Evolutionary conservation across 352 stramenopile genomes (phyloP), one percentile per base, ranked within the genome.

Genomic region (Pythium aristosporum): DNA sequence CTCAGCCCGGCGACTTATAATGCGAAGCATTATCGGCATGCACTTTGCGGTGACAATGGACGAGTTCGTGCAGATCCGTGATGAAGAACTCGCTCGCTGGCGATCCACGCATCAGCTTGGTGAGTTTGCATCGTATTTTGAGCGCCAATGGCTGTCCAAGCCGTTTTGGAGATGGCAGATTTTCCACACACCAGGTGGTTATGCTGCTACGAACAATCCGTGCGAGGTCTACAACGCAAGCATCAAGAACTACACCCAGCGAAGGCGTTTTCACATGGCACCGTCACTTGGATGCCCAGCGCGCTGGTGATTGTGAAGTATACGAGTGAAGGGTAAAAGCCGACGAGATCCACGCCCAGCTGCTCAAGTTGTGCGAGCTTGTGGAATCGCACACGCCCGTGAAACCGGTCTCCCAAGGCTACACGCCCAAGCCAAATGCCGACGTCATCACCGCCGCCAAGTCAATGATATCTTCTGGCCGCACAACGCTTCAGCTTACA

Each of bases 121-220:
- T 0, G 48, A 3, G 5, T 69, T 69, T 21, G 0, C 3, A 2
- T 23, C 58, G 3, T 64, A 69, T 21, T 69, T 69, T 39, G n/a
- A 20, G 6, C 12, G 23, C 30, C 28, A 61, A n/a, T 60, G 54
- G 63, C 47, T 69, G 15, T 2, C 6, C 1, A 41, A 50, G 0
- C 36, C 28, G 5, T 69, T 69, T 30, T 69, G 54, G 55, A 58
- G 55, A 18, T 70, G 63, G 63, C 63, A 70, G 28, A 48, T 65
- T 20, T 70, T 65, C 23, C 62, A 70, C 32, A 46, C 56, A 5
- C 63, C 56, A 15, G 21, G 20, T 9, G 41, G 56, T 12, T 70
- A 53, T 28, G 50, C 63, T 1, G 37, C 57, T 5, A 70, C 63
- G 15, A 70, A 65, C 51, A 70, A 65, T 25, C 63, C 63, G 4